Conservation (phyloP, 345 rosid species). For the rapeseed (Brassica napus) region Da-Ae NC_063447.1:10021001-10021500, state of each 20-base stretch:
- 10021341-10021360: neutral
- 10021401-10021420: neutral
- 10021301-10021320: neutral
- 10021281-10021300: neutral
- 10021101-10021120: neutral
- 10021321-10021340: neutral
- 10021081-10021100: neutral
- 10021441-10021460: neutral
- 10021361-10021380: neutral
- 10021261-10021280: neutral
- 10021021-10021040: neutral
- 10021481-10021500: neutral
- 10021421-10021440: neutral
- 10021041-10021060: neutral
- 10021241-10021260: neutral
- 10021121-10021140: neutral
- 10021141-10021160: neutral
- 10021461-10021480: neutral
- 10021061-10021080: neutral
- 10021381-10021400: neutral
- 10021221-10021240: neutral
- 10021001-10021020: neutral
- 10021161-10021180: neutral
- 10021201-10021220: neutral
- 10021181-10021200: neutral